Evolutionary conservation across 306 rosid genomes (phyloP).

Genomic region (Rosa lucieae): DNA sequence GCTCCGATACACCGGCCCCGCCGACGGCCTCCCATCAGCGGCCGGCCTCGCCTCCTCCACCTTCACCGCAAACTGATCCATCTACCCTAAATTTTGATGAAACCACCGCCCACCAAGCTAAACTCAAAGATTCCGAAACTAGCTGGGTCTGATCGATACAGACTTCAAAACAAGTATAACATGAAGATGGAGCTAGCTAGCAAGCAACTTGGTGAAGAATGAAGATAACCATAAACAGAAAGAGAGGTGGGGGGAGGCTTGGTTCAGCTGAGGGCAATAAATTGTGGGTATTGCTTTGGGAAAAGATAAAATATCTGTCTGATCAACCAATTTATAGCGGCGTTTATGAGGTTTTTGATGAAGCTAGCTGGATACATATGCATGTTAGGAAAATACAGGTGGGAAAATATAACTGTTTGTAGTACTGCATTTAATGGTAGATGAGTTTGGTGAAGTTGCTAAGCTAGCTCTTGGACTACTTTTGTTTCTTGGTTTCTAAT

Average conservation of each 20-base stretch:
- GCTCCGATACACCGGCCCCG: constrained; percentile 77
- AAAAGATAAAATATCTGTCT: constrained; percentile 9
- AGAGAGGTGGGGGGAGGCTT: constrained; percentile 25
- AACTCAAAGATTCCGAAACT: neutral
- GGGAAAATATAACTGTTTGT: neutral
- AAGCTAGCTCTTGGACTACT: neutral
- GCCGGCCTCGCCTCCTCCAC: constrained; percentile 64
- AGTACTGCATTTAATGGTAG: constrained; percentile 43
- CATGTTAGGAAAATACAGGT: constrained; percentile 12
- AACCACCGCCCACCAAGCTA: neutral
- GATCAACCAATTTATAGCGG: constrained; percentile 16
- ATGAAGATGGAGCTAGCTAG: neutral
- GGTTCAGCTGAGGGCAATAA: constrained; percentile 57
- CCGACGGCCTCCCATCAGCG: constrained; percentile 51
- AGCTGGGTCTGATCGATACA: neutral
- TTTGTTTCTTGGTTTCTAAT: neutral
- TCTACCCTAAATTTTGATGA: constrained; percentile 27
- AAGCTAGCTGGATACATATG: neutral
- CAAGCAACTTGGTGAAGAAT: constrained; percentile 21
- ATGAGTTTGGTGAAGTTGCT: constrained; percentile 43
- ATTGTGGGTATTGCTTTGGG: constrained; percentile 17
- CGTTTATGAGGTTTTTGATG: constrained; percentile 29
- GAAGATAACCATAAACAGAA: constrained; percentile 12
- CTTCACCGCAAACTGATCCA: constrained; percentile 46
- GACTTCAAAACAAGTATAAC: neutral